These are phyloP conservation scores for Astrocystis sublimbata DNA, from an alignment of 495 filamentous ascomycete genomes.

Conservation along the genomic window DNA sequence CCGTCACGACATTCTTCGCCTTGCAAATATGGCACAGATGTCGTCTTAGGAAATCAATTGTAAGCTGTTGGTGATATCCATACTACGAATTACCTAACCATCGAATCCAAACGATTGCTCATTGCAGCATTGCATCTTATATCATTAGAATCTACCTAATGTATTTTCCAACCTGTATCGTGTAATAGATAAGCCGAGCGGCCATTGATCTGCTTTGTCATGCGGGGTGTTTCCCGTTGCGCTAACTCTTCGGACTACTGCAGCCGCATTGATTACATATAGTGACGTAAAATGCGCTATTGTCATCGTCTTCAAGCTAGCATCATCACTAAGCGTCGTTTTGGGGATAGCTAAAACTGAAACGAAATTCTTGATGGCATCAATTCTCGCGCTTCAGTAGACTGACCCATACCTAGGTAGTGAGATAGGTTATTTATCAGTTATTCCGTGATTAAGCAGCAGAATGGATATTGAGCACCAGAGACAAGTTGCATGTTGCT, in stretches of 20 bases:
- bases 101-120: too few species aligned
- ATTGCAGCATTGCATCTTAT: too few species aligned
- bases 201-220: slow-evolving; percentile 9
- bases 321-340: background rate
- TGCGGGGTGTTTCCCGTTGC: background rate
- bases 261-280: slow-evolving; percentile 1
- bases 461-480: too few species aligned
- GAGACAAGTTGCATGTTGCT: background rate
- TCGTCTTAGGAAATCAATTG: too few species aligned
- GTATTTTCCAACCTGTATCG: background rate
- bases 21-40: too few species aligned
- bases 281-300: slow-evolving; percentile 1
- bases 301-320: background rate
- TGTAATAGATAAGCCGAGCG: background rate
- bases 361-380: background rate
- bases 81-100: too few species aligned
- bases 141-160: too few species aligned
- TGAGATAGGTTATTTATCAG: background rate
- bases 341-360: background rate
- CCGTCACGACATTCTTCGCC: too few species aligned
- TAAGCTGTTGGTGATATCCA: too few species aligned
- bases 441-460: too few species aligned
- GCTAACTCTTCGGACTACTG: background rate
- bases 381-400: background rate
- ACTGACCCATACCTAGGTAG: background rate